phyloP scores from a whole-genome alignment of 352 stramenopile species.

The Globisporangium paddicum region DNA sequence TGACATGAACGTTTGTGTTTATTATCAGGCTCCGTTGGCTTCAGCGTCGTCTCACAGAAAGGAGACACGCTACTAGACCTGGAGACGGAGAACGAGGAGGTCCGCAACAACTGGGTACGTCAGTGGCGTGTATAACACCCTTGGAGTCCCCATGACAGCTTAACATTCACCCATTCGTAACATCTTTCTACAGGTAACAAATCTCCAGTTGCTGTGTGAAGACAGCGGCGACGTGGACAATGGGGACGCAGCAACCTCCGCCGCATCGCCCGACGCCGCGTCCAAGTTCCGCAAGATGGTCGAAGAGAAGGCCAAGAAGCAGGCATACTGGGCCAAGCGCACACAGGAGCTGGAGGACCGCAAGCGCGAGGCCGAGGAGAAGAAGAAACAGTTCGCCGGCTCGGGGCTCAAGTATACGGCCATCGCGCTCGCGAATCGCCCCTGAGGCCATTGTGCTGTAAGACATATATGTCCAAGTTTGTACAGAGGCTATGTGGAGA shows the following conservation, averaged over 20 bases:
- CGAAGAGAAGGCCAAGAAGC: constrained; percentile 71
- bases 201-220: constrained; percentile 72
- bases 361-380: constrained; percentile 68
- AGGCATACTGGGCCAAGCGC: constrained; percentile 73
- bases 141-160: not conserved
- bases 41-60: constrained; percentile 56
- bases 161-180: not conserved
- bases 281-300: constrained; percentile 68
- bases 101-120: constrained; percentile 62
- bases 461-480: not conserved
- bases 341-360: constrained; percentile 72
- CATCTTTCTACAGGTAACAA: constrained; percentile 65
- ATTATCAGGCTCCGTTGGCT: constrained; percentile 27
- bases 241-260: constrained; percentile 5
- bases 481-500: not conserved
- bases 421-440: constrained; percentile 65
- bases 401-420: constrained; percentile 82
- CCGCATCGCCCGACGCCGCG: constrained; percentile 3
- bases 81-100: constrained; percentile 59
- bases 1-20: not conserved
- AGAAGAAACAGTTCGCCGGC: constrained; percentile 71
- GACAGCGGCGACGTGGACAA: constrained; percentile 32
- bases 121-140: not conserved
- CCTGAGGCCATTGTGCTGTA: constrained; percentile 9
- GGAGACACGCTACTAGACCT: constrained; percentile 64